A percentile compares a stretch with the other conserved stretches of the same genome.
Evolutionary conservation across 805 yeast species (phyloP).

Genomic region (Yarrowia phangngaensis): DNA sequence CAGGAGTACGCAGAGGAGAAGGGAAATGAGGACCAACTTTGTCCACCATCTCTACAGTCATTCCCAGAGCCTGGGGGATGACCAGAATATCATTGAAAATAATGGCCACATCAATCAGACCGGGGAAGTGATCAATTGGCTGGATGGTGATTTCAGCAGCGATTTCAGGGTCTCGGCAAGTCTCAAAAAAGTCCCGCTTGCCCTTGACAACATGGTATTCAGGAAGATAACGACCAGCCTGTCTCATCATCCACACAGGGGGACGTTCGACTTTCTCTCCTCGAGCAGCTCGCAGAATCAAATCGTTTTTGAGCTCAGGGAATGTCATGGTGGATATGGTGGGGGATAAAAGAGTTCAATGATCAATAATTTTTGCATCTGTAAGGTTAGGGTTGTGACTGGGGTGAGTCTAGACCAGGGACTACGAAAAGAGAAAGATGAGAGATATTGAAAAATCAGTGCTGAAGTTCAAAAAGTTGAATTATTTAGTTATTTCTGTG

Average conservation of each 20-base stretch:
- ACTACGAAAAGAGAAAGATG: no score
- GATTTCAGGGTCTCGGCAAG: constrained; percentile 91
- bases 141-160: constrained; percentile 94
- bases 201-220: constrained; percentile 86
- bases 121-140: constrained; percentile 85
- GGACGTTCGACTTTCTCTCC: constrained; percentile 90
- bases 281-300: constrained; percentile 83
- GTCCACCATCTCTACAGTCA: constrained; percentile 88
- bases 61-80: constrained; percentile 97
- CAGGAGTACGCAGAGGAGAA: constrained; percentile 73
- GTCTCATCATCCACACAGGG: constrained; percentile 97
- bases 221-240: constrained; percentile 84
- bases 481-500: no score
- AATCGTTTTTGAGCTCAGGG: constrained; percentile 68
- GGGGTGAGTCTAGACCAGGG: no score
- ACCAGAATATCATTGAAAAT: constrained; percentile 94
- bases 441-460: no score
- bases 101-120: constrained; percentile 92
- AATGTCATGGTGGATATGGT: not conserved
- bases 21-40: constrained; percentile 93
- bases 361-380: no score
- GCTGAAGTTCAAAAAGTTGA: no score
- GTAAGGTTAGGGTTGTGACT: constrained; percentile 12
- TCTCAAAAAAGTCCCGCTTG: constrained; percentile 82
- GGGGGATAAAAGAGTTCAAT: no score